Evolutionary conservation across 176 grass and related monocot genomes (phyloP).

Genomic region (Aegilops speltoides): DNA sequence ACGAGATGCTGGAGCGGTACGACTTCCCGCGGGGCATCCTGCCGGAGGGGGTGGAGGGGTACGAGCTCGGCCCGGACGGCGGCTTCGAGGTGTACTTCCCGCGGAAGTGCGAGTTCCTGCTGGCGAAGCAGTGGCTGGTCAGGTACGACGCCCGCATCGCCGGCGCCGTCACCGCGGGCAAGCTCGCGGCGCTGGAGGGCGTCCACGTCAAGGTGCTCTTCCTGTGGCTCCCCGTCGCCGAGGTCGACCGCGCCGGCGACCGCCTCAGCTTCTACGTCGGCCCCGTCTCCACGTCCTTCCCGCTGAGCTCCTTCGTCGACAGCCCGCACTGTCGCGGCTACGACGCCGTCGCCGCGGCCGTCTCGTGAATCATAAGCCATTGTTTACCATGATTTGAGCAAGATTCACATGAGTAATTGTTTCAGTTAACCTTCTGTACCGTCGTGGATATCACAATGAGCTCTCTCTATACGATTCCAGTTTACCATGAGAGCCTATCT

Average conservation of each 20-base stretch:
- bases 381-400: neutral
- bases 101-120: slow-evolving; percentile 11
- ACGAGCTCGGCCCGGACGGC: slow-evolving; percentile 11
- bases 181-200: slow-evolving; percentile 4
- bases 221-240: neutral
- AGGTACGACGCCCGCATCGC: neutral
- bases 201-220: slow-evolving; percentile 10
- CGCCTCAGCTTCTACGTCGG: slow-evolving; percentile 18
- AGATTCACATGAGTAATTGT: neutral
- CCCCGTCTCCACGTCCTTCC: slow-evolving; percentile 20
- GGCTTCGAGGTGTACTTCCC: slow-evolving; percentile 3
- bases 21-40: slow-evolving; percentile 20
- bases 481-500: no score
- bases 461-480: no score
- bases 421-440: neutral
- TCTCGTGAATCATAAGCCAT: neutral
- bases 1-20: slow-evolving; percentile 20
- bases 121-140: slow-evolving; percentile 11
- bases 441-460: no score
- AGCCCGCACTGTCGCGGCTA: slow-evolving; percentile 13
- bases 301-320: neutral
- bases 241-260: slow-evolving; percentile 17
- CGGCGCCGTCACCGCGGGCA: neutral
- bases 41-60: neutral
- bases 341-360: neutral